Percentiles rank a stretch among this genome's conserved stretches.
Evolutionary conservation across 1,284 basidiomycete species (phyloP).

Genomic region (Cutaneotrichosporon sp.): DNA sequence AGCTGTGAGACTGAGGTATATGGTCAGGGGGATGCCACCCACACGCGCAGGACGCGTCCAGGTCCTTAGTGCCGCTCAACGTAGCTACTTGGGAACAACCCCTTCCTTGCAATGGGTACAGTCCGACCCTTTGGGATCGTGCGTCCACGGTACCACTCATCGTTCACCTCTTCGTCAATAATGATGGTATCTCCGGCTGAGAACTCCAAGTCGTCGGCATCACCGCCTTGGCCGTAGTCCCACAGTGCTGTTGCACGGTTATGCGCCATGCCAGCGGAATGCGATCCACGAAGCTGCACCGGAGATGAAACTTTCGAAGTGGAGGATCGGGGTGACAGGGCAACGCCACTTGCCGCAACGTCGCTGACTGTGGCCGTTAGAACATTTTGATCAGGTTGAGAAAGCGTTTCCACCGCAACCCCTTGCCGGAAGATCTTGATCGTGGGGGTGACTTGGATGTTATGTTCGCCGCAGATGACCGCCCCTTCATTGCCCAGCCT

Average conservation of each 20-base stretch:
- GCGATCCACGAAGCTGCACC: background rate
- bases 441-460: no score
- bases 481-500: no score
- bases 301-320: no score
- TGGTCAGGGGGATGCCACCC: no score
- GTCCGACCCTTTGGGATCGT: conserved; percentile 33
- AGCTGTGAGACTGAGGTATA: no score
- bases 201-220: conserved; percentile 40
- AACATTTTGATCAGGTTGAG: no score
- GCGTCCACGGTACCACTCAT: conserved; percentile 42
- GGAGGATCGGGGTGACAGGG: no score
- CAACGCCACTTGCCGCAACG: no score
- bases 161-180: conserved; percentile 46
- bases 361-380: no score
- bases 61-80: conserved; percentile 37
- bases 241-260: conserved; percentile 36
- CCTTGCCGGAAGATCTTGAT: no score
- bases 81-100: conserved; percentile 44
- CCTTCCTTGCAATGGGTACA: conserved; percentile 26
- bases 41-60: background rate
- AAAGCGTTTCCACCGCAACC: no score
- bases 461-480: no score
- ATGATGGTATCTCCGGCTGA: conserved; percentile 38
- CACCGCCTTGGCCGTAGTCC: conserved; percentile 41
- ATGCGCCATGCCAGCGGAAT: background rate